phyloP scores from a whole-genome alignment of 2,329 filamentous ascomycete genomes.

The Penicillium sp. region DNA sequence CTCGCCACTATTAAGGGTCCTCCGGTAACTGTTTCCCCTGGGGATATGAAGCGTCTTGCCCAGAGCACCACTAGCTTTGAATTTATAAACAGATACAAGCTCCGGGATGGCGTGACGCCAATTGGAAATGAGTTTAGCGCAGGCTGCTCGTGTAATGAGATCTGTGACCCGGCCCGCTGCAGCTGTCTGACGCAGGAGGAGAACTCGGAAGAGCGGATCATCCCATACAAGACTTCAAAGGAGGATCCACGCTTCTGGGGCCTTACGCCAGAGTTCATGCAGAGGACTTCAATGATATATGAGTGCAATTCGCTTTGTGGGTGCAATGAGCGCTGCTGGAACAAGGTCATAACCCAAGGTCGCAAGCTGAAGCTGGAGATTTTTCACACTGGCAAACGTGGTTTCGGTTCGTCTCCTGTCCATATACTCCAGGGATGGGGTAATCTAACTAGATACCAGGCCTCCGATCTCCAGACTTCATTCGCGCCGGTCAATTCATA shows the following conservation, averaged over 20 bases:
- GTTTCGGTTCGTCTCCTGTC: conserved; percentile 40
- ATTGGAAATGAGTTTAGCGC: conserved; percentile 36
- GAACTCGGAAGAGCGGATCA: conserved; percentile 34
- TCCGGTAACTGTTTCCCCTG: conserved; percentile 28
- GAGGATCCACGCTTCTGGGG: conserved; percentile 30
- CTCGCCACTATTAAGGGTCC: conserved; percentile 35
- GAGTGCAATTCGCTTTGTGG: conserved; percentile 48
- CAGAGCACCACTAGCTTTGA: conserved; percentile 41
- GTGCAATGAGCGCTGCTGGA: conserved; percentile 45
- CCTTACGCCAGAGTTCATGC: conserved; percentile 37
- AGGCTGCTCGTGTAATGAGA: conserved; percentile 37
- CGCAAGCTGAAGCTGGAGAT: conserved; percentile 47
- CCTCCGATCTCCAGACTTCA: conserved; percentile 43
- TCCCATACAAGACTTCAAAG: conserved; percentile 33
- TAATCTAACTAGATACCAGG: conserved; percentile 32
- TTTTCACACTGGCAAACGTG: conserved; percentile 47
- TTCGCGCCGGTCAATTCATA: conserved; percentile 51
- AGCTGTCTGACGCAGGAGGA: conserved; percentile 38
- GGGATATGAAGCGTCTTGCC: conserved; percentile 25
- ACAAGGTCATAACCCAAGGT: conserved; percentile 48
- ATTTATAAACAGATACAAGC: conserved; percentile 44
- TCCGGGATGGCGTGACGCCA: conserved; percentile 36
- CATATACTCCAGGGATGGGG: not conserved
- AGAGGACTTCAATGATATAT: conserved; percentile 42
- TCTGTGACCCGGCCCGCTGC: conserved; percentile 35